phyloP scores from a whole-genome alignment of 352 stramenopile species.

The Pythium monospermum region DNA sequence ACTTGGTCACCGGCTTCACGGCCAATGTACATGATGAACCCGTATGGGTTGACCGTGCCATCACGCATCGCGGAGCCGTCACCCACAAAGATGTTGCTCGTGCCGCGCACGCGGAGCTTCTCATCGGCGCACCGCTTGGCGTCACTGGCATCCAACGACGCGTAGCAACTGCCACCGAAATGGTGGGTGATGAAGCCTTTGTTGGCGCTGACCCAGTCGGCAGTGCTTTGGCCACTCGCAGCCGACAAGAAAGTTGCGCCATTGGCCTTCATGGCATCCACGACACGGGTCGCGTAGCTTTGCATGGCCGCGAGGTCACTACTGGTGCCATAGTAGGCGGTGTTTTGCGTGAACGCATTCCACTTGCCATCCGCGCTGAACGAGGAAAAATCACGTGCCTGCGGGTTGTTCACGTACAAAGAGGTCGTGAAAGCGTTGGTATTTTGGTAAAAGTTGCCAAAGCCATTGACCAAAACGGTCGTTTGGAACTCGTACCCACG shows the following conservation, averaged over 20 bases:
- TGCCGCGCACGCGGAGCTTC: conserved; percentile 55
- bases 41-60: conserved; percentile 64
- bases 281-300: conserved; percentile 37
- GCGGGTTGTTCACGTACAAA: conserved; percentile 63
- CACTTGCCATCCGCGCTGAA: conserved; percentile 39
- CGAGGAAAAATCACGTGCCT: conserved; percentile 32
- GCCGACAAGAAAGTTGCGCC: conserved; percentile 50
- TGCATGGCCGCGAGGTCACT: conserved; percentile 59
- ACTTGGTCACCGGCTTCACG: conserved; percentile 40
- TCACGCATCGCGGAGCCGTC: conserved; percentile 58
- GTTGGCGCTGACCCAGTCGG: conserved; percentile 37
- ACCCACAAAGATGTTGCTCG: conserved; percentile 56
- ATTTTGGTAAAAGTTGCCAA: conserved; percentile 26
- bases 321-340: conserved; percentile 33
- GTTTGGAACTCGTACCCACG: conserved; percentile 60
- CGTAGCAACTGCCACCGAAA: conserved; percentile 69
- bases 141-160: conserved; percentile 38
- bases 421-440: conserved; percentile 34
- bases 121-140: conserved; percentile 51
- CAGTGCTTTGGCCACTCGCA: conserved; percentile 25
- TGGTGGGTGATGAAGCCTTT: conserved; percentile 35
- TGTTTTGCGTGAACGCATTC: conserved; percentile 32
- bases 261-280: conserved; percentile 29
- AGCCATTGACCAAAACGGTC: conserved; percentile 42
- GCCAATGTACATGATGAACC: conserved; percentile 75